These are phyloP conservation scores for Neophaeococcomyces mojaviensis DNA, from an alignment of 2,329 filamentous ascomycete genomes.

Conservation along the genomic window DNA sequence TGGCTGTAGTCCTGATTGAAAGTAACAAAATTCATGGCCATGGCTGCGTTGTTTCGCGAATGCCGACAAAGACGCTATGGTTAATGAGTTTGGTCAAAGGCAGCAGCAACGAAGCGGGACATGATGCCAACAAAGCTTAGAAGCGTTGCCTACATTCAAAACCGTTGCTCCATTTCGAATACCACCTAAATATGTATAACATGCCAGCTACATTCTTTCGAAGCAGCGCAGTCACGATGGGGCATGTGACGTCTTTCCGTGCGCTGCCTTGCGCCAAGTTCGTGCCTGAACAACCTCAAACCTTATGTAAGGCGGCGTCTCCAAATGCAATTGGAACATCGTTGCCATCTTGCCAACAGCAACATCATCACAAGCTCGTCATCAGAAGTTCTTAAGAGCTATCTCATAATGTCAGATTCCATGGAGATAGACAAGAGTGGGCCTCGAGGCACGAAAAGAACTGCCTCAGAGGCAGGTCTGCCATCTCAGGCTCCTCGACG, in stretches of 20 bases:
- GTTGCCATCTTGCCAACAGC: no score
- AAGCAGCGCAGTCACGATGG: neutral
- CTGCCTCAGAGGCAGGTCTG: slow-evolving; percentile 38
- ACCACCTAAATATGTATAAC: neutral
- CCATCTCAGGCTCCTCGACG: slow-evolving; percentile 39
- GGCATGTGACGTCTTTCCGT: slow-evolving; percentile 4
- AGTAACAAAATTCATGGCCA: slow-evolving; percentile 93
- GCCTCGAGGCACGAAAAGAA: slow-evolving; percentile 41
- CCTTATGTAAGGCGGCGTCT: no score
- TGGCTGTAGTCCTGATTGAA: slow-evolving; percentile 99
- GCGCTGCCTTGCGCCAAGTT: neutral
- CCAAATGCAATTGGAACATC: no score
- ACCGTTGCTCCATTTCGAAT: neutral
- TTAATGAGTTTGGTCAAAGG: no score
- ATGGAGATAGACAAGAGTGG: slow-evolving; percentile 39
- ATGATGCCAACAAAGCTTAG: no score
- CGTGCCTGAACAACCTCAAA: no score
- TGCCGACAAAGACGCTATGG: neutral
- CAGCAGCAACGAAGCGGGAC: no score
- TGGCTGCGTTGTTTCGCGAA: slow-evolving; percentile 32
- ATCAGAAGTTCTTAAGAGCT: no score
- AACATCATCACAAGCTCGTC: no score
- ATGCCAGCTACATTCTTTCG: neutral
- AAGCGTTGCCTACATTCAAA: neutral
- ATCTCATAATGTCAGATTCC: slow-evolving; percentile 27